These are phyloP conservation scores for Penicillium freii DNA, from an alignment of 2,329 filamentous ascomycete genomes.

Conservation along the genomic window DNA sequence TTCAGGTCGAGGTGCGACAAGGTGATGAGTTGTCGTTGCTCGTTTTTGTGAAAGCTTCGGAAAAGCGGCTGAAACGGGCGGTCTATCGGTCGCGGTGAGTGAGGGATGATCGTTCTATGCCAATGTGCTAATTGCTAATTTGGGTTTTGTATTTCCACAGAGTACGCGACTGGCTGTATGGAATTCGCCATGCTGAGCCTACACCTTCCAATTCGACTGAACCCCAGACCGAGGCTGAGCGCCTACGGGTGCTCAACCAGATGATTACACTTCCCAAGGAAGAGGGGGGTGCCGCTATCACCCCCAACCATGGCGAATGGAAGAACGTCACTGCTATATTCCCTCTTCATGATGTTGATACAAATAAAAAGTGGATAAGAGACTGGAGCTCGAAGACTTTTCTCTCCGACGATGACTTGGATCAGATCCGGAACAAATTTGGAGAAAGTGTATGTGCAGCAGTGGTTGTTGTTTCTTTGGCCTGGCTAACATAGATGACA, in stretches of 20 bases:
- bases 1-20: constrained; percentile 82
- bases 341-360: constrained; percentile 72
- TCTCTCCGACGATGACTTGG: constrained; percentile 62
- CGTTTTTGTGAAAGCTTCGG: constrained; percentile 79
- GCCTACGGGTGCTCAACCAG: constrained; percentile 80
- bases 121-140: neutral
- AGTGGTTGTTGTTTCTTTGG: neutral
- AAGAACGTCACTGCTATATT: constrained; percentile 72
- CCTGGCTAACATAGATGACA: constrained; percentile 26
- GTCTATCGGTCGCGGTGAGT: constrained; percentile 74
- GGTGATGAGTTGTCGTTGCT: constrained; percentile 74
- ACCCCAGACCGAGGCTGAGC: constrained; percentile 83
- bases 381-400: constrained; percentile 62
- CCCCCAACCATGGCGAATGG: constrained; percentile 68
- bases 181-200: constrained; percentile 73
- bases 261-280: constrained; percentile 72
- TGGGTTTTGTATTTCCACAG: constrained; percentile 44
- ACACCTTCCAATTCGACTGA: constrained; percentile 72
- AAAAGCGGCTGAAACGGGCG: constrained; percentile 72
- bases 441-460: constrained; percentile 56
- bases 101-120: neutral
- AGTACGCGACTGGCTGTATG: constrained; percentile 93
- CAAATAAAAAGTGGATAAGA: constrained; percentile 76
- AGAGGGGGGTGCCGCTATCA: constrained; percentile 78
- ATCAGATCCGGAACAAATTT: constrained; percentile 72